Conservation (phyloP, 441 rosid genomes). For the Raphanus hybrid region DNA sequence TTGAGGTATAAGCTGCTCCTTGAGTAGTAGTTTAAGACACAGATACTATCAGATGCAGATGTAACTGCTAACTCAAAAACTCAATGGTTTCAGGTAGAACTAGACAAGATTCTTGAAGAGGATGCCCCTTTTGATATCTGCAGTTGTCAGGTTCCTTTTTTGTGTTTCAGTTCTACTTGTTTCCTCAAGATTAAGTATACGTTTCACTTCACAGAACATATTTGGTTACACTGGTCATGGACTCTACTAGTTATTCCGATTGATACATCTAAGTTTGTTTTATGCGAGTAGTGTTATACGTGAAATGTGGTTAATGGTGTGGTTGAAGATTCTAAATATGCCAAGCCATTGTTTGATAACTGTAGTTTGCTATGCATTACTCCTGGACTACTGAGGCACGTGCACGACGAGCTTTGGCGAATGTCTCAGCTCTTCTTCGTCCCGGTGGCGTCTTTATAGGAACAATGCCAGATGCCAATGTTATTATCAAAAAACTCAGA, state of each 20-base stretch:
- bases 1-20: slow-evolving; percentile 58
- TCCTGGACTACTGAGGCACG: slow-evolving; percentile 96
- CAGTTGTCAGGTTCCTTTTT: slow-evolving; percentile 83
- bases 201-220: too few species aligned
- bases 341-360: background rate
- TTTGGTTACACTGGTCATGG: too few species aligned
- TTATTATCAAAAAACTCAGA: slow-evolving; percentile 81
- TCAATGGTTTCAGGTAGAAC: slow-evolving; percentile 60
- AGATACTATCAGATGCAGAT: background rate
- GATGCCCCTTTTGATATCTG: slow-evolving; percentile 97
- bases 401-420: slow-evolving; percentile 91
- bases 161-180: background rate
- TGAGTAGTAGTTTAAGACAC: background rate
- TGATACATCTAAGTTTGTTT: too few species aligned
- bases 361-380: slow-evolving; percentile 96
- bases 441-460: slow-evolving; percentile 73
- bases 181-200: background rate
- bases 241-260: too few species aligned
- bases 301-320: slow-evolving; percentile 13
- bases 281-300: background rate
- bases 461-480: slow-evolving; percentile 99
- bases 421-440: slow-evolving; percentile 65
- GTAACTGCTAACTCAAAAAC: too few species aligned
- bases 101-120: slow-evolving; percentile 83
- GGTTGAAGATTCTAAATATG: slow-evolving; percentile 10